Base-by-base conservation (phyloP, 1,139 yeast genomes). In the Magnusiomyces suaveolens region DNA sequence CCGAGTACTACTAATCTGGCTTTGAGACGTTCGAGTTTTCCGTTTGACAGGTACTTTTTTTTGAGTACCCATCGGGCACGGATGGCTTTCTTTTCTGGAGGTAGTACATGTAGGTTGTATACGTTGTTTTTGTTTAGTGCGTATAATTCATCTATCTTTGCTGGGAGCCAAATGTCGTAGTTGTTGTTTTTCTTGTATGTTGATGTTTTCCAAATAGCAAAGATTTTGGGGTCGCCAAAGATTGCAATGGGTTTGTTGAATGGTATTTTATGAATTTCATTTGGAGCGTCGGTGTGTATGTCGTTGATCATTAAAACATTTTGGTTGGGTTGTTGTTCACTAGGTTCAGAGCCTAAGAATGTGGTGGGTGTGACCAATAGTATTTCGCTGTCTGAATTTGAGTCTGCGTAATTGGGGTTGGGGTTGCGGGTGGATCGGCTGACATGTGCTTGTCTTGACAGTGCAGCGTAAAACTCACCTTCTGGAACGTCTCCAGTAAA, bases 1-100 rank as follows among this genome's bases (percentile, higher is more conserved):
- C 58, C 59, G 41, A 44, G 53, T 3, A 54, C 60, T 4, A 57
- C 59, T 12, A 57, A 51, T 25, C 58, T 47, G n/a, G 56, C 52
- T 46, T 57, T 57, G 43, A 44, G 55, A 18, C 47, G 39, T 20
- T 54, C 49, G 8, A 57, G 33, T 14, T 43, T 16, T 12, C 59
- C 57, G 23, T 38, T 43, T 3, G 50, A 47, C 20, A 44, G 39
- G 20, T 29, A 18, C 43, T 57, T 57, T 29, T 46, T 25, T 26
- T 39, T 52, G 50, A 50, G 53, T 10, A 54, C 52, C 55, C 58
- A 55, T 43, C 46, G 49, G 10, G 36, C 18, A 24, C 36, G 14
- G 20, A 26, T 26, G 6, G 39, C 39, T 3, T 20, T n/a, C 14
- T 20, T 18, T 3, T 39, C 49, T 16, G 38, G 38, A 2, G 49